These are phyloP conservation scores for Celoporthe dispersa DNA, from an alignment of 2,329 filamentous ascomycete species.

Conservation along the genomic window DNA sequence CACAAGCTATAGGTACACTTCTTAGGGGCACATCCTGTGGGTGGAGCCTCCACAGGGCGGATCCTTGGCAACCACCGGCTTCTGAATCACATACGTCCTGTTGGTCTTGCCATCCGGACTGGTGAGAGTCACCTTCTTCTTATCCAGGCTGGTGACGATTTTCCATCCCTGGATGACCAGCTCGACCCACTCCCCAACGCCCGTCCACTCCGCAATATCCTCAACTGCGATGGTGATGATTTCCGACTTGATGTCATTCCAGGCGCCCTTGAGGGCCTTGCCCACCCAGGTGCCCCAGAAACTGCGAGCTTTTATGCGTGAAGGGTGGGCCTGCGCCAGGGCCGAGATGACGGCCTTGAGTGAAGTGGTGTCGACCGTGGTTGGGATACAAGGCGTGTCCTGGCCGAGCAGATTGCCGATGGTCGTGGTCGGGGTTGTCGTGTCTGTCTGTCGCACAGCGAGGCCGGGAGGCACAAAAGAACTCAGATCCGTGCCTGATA, in stretches of 20 bases:
- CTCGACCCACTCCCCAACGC: not conserved
- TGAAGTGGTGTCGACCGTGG: not conserved
- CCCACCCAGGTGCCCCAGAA: slow-evolving; percentile 10
- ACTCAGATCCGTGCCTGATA: slow-evolving; percentile 5
- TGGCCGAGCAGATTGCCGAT: not conserved
- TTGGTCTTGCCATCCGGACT: not conserved
- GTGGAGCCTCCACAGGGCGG: not conserved
- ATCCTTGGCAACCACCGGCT: not conserved
- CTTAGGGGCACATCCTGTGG: not conserved
- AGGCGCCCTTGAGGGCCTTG: not conserved
- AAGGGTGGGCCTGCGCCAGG: not conserved
- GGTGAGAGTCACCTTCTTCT: not conserved
- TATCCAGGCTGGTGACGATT: not conserved
- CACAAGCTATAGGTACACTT: not conserved
- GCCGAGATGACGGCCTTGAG: not conserved
- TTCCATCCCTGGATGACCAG: not conserved
- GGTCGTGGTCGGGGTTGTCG: not conserved
- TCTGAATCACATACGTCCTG: not conserved
- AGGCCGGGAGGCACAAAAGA: not conserved
- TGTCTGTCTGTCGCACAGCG: not conserved
- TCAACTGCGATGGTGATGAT: slow-evolving; percentile 2
- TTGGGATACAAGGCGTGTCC: not conserved
- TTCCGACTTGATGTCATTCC: not conserved
- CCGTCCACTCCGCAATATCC: not conserved
- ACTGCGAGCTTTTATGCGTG: not conserved